Evolutionary conservation across 345 rosid genomes (phyloP).

Genomic region (Lepidium africanum): DNA sequence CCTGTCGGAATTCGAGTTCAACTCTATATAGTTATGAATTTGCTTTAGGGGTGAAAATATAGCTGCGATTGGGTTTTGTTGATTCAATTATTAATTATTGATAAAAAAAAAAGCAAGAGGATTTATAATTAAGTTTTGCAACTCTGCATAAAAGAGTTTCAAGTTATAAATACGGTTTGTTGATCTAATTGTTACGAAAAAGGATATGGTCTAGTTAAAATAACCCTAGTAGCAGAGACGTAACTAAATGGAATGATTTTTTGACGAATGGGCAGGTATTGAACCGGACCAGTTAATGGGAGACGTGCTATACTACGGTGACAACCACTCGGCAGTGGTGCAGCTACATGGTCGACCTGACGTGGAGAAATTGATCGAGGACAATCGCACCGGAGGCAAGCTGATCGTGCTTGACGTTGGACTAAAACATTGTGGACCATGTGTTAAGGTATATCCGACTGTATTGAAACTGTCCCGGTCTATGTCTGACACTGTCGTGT

Average conservation of each 20-base stretch:
- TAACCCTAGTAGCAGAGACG: not conserved
- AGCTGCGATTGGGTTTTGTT: too few species aligned
- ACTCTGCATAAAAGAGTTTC: too few species aligned
- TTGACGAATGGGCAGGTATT: slow-evolving; percentile 33
- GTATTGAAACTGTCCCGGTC: slow-evolving; percentile 68
- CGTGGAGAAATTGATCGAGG: slow-evolving; percentile 68
- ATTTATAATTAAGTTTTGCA: too few species aligned
- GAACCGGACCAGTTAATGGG: slow-evolving; percentile 78
- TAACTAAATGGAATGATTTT: not conserved
- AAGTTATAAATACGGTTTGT: too few species aligned
- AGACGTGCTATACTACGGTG: slow-evolving; percentile 93
- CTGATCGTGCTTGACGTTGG: slow-evolving; percentile 86
- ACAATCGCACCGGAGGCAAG: slow-evolving; percentile 56
- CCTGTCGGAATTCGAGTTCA: too few species aligned
- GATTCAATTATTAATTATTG: too few species aligned
- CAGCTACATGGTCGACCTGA: slow-evolving; percentile 69
- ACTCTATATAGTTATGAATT: too few species aligned
- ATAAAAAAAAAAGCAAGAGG: too few species aligned
- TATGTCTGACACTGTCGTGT: slow-evolving; percentile 66
- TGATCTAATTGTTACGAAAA: too few species aligned
- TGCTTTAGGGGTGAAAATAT: too few species aligned
- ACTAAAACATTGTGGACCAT: slow-evolving; percentile 83
- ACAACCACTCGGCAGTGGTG: slow-evolving; percentile 71
- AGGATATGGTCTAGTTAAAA: not conserved
- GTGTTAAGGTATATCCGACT: slow-evolving; percentile 94